phyloP scores from a whole-genome alignment of 306 rosid species.

The Carpinus fangiana region DNA sequence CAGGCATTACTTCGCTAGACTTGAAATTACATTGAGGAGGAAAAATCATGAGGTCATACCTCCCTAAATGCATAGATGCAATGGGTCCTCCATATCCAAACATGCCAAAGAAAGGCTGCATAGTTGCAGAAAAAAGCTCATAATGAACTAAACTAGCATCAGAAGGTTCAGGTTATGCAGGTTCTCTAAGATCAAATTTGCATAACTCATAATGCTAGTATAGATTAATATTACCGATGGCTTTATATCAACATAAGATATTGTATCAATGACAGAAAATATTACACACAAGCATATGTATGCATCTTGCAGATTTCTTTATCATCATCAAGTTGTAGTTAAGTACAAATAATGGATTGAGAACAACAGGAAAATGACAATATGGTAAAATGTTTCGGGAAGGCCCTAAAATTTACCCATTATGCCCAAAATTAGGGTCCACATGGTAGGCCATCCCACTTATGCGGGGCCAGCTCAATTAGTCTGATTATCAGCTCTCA shows the following conservation, averaged over 20 bases:
- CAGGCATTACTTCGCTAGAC: neutral
- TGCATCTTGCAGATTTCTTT: neutral
- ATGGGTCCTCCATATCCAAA: slow-evolving; percentile 70
- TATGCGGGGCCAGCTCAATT: neutral
- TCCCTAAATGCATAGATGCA: slow-evolving; percentile 69
- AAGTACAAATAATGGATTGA: neutral
- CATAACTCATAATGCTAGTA: neutral
- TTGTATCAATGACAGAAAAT: neutral
- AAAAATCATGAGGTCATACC: slow-evolving; percentile 28
- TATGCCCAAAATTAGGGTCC: neutral
- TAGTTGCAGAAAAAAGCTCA: neutral
- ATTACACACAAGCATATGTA: neutral
- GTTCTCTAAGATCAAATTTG: neutral
- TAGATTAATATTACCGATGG: too few relatives aligned
- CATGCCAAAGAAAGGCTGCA: slow-evolving; percentile 75
- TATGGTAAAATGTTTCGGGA: neutral
- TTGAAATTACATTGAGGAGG: neutral
- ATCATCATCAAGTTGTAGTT: neutral
- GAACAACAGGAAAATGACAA: neutral
- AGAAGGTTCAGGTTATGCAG: neutral
- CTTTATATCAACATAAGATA: neutral
- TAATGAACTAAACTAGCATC: neutral
- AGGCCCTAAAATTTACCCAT: neutral
- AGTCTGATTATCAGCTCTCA: neutral
- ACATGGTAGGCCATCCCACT: neutral